Conservation (phyloP, 108 stramenopile species). For the Poteriospumella lacustris region DNA sequence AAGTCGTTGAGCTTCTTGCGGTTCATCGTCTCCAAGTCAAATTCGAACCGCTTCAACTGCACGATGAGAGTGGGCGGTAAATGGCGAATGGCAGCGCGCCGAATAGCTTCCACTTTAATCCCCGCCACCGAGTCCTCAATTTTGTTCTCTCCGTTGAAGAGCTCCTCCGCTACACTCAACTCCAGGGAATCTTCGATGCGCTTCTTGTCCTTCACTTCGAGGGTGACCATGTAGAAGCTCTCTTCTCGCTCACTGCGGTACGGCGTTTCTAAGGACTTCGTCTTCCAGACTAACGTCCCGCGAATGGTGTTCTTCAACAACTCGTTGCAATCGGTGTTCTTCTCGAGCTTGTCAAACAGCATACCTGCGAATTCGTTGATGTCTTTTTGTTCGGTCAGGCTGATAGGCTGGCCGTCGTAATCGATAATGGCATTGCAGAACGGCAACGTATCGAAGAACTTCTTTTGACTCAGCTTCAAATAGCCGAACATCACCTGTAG, state of each 20-base stretch:
- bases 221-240: constrained; percentile 25
- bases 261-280: constrained; percentile 30
- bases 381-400: constrained; percentile 37
- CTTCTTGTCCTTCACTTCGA: constrained; percentile 33
- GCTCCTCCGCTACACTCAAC: constrained; percentile 23
- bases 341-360: constrained; percentile 47
- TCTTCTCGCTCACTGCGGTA: constrained; percentile 30
- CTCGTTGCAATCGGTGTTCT: constrained; percentile 33
- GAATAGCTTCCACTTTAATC: constrained; percentile 30
- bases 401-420: constrained; percentile 17
- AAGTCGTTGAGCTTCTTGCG: constrained; percentile 23
- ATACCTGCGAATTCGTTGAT: constrained; percentile 51
- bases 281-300: constrained; percentile 45
- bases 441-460: constrained; percentile 15
- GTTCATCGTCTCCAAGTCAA: constrained; percentile 33
- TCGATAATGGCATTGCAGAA: constrained; percentile 37
- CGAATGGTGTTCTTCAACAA: constrained; percentile 36
- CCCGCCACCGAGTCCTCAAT: constrained; percentile 11
- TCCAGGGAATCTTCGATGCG: constrained; percentile 28
- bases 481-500: constrained; percentile 38
- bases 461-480: constrained; percentile 19
- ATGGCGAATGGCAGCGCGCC: constrained; percentile 16
- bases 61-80: constrained; percentile 30
- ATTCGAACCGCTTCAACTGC: constrained; percentile 37
- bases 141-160: constrained; percentile 31